A percentile compares a stretch with the other conserved stretches of the same genome.
phyloP scores from a whole-genome alignment of 768 basidiomycete genomes.

The Suillus ampliporus region DNA sequence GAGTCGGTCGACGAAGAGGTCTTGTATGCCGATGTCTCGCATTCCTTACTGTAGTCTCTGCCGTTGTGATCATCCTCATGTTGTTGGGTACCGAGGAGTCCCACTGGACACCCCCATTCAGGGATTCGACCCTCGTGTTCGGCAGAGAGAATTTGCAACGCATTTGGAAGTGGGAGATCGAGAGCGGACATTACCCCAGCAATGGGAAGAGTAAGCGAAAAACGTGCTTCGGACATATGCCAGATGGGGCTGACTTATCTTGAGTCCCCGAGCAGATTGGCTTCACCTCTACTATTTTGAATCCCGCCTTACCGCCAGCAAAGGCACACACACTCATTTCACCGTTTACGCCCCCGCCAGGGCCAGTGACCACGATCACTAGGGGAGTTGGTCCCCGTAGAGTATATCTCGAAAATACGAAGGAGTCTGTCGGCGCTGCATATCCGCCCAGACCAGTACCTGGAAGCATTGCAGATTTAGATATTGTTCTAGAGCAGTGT shows the following conservation, averaged over 20 bases:
- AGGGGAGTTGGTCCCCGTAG: slow-evolving; percentile 77
- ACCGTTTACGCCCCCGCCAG: slow-evolving; percentile 51
- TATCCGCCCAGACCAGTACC: slow-evolving; percentile 86
- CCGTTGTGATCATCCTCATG: slow-evolving; percentile 49
- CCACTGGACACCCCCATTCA: slow-evolving; percentile 41
- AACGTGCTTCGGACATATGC: slow-evolving; percentile 17
- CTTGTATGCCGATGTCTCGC: slow-evolving; percentile 58
- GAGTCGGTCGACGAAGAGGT: slow-evolving; percentile 59
- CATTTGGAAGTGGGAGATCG: slow-evolving; percentile 95
- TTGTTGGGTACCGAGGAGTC: slow-evolving; percentile 48
- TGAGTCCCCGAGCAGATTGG: slow-evolving; percentile 71
- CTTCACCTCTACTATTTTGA: slow-evolving; percentile 56
- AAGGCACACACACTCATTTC: slow-evolving; percentile 52
- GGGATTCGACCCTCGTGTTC: slow-evolving; percentile 75
- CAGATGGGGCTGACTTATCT: slow-evolving; percentile 6
- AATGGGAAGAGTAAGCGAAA: slow-evolving; percentile 62
- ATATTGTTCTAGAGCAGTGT: slow-evolving; percentile 85
- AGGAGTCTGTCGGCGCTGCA: slow-evolving; percentile 62
- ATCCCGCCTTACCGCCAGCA: slow-evolving; percentile 69
- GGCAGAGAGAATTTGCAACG: slow-evolving; percentile 72
- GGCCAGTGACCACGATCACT: slow-evolving; percentile 49
- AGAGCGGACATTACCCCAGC: slow-evolving; percentile 89
- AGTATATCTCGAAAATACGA: slow-evolving; percentile 72
- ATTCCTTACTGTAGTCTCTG: slow-evolving; percentile 56
- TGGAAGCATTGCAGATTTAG: slow-evolving; percentile 87